Percentiles rank a stretch among this genome's conserved stretches.
Conservation (phyloP, 257 asterid genomes). For the Lycium barbarum region DNA sequence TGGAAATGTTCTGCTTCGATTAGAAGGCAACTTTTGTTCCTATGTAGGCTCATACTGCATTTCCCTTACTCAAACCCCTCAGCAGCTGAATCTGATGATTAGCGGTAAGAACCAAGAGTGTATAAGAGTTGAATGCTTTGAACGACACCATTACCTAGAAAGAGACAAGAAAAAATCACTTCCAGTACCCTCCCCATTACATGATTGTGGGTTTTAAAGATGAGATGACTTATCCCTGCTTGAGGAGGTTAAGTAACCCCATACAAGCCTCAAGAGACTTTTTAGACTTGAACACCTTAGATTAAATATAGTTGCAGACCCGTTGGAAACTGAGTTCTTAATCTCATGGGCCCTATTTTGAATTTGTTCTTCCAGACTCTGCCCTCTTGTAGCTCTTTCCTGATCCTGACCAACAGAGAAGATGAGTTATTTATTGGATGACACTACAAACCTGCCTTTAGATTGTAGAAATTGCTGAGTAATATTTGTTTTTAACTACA, state of each 20-base stretch:
- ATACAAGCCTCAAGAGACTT: not conserved
- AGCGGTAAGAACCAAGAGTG: not conserved
- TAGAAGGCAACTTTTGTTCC: slow-evolving; percentile 14
- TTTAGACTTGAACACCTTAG: not conserved
- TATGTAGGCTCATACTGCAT: not conserved
- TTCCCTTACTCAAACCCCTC: slow-evolving; percentile 23
- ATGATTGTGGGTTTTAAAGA: not conserved
- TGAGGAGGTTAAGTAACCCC: not conserved
- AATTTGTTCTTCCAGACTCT: not conserved
- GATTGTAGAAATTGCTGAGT: slow-evolving; percentile 3
- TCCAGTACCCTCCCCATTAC: not conserved
- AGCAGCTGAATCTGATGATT: slow-evolving; percentile 10
- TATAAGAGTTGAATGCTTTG: not conserved
- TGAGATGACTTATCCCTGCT: not conserved
- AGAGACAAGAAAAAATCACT: not conserved
- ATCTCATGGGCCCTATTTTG: slow-evolving; percentile 6
- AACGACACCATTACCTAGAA: slow-evolving; percentile 5
- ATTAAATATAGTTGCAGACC: slow-evolving; percentile 15
- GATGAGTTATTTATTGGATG: not conserved
- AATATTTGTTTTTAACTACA: not conserved
- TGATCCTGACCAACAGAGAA: slow-evolving; percentile 14
- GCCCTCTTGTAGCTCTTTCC: not conserved
- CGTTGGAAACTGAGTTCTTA: not conserved
- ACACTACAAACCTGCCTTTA: not conserved
- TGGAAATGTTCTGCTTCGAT: not conserved